Evolutionary conservation across 1,284 basidiomycete species (phyloP), one percentile per base, ranked within the genome.

Genomic region (Boletus subluridellus): DNA sequence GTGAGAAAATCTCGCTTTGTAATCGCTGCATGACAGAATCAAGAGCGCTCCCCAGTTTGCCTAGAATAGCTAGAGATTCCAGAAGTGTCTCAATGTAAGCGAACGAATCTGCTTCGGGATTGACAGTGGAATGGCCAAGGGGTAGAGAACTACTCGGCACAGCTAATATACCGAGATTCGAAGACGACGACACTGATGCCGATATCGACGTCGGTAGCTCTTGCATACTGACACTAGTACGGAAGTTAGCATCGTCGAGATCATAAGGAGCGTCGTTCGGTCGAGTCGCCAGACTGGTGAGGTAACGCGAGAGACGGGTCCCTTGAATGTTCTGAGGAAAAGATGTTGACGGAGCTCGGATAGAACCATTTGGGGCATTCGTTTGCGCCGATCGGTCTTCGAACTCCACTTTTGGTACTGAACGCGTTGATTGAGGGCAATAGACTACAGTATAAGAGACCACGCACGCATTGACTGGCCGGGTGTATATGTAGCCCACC

Each of bases 61-160:
- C 96, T 9, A 99, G 80, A 4, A 94, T 88, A 11, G 94, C 90
- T 11, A 99, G 80, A 11, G 94, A 91, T 73, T 99, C 97, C 24
- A 99, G 79, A 3, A 99, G 80, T 21, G 88, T 93, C 75, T 99
- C 97, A 64, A 99, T 89, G 73, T 98, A 99, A 5, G 86, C 76
- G 74, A 98, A 99, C 1, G 93, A 95, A 73, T 99, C 94, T 21
- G 86, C 80, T 74, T 99, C 97, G 0, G 95, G 94, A 68, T 95
- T 96, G 57, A 73, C 64, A 49, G 59, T 61, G 62, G 62, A 53
- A 14, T 66, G 55, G 4, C 65, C 60, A 35, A 62, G 41, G 26
- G 65, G 62, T 28, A 60, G 49, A 51, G 63, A 55, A 49, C 51
- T 58, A 53, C 49, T 56, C 11, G 65, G 52, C 42, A 54, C 17